A percentile compares a stretch with the other conserved stretches of the same genome.
Conservation (phyloP, 768 basidiomycete genomes). For the Rhodosporidiobolus sp. region DNA sequence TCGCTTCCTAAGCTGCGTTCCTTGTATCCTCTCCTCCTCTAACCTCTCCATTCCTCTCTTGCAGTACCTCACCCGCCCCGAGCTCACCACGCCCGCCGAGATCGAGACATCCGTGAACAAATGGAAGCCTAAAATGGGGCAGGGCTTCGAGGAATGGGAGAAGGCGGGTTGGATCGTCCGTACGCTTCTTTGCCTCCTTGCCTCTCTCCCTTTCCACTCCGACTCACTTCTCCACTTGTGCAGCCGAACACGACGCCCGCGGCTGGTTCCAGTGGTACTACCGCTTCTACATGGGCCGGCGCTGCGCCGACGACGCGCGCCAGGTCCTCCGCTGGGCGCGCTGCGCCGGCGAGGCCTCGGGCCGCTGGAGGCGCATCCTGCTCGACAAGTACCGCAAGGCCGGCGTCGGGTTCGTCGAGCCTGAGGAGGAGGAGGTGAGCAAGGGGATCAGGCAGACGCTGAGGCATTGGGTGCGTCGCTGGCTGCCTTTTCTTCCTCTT, state of each 20-base stretch:
- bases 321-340: conserved; percentile 25
- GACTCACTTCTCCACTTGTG: background rate
- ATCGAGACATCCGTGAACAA: conserved; percentile 18
- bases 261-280: conserved; percentile 38
- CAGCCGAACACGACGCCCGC: conserved; percentile 24
- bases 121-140: conserved; percentile 27
- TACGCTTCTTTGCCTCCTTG: background rate
- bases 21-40: background rate
- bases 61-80: conserved; percentile 33
- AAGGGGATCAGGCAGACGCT: conserved; percentile 32
- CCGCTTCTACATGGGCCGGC: conserved; percentile 30
- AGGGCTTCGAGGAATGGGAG: conserved; percentile 31
- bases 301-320: conserved; percentile 26
- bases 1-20: background rate
- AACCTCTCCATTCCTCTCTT: background rate
- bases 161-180: conserved; percentile 25
- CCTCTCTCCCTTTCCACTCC: background rate
- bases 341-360: conserved; percentile 15
- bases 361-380: conserved; percentile 22
- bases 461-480: conserved; percentile 17
- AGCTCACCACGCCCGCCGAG: conserved; percentile 3
- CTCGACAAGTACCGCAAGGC: conserved; percentile 20
- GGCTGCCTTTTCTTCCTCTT: too few species aligned
- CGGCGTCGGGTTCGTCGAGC: conserved; percentile 17
- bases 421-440: conserved; percentile 11